Percentiles rank a stretch among this genome's conserved stretches.
phyloP scores from a whole-genome alignment of 2,329 filamentous ascomycete genomes.

The Colletotrichum trifolii region DNA sequence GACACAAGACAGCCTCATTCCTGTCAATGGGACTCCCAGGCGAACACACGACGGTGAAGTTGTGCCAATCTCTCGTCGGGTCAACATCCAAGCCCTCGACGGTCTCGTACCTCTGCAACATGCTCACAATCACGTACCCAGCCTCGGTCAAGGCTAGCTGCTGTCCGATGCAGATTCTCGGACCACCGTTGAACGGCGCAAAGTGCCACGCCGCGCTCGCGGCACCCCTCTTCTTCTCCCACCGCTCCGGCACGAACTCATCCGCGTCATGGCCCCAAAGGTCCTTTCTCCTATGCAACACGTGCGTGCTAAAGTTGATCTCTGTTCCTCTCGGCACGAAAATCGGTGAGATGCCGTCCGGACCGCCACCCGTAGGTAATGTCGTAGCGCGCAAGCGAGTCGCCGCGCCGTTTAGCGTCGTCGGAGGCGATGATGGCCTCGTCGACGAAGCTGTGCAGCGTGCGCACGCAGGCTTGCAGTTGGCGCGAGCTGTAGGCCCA shows the following conservation, averaged over 20 bases:
- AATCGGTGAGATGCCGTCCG: conserved; percentile 45
- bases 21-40: conserved; percentile 27
- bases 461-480: conserved; percentile 4
- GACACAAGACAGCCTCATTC: conserved; percentile 24
- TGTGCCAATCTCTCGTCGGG: conserved; percentile 12
- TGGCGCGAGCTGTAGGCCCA: conserved; percentile 21
- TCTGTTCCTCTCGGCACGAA: conserved; percentile 43
- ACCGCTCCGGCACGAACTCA: conserved; percentile 51
- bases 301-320: conserved; percentile 45
- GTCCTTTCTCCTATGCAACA: conserved; percentile 47
- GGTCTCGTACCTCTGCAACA: conserved; percentile 40
- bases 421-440: conserved; percentile 34
- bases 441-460: conserved; percentile 32
- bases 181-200: conserved; percentile 50
- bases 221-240: conserved; percentile 44
- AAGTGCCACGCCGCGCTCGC: conserved; percentile 45
- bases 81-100: conserved; percentile 31
- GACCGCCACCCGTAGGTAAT: conserved; percentile 50
- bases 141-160: conserved; percentile 45
- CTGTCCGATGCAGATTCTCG: conserved; percentile 49
- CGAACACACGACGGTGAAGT: conserved; percentile 25
- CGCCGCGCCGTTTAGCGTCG: conserved; percentile 1
- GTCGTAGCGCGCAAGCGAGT: conserved; percentile 35
- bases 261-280: conserved; percentile 50
- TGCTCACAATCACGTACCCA: conserved; percentile 40